Percentiles rank a stretch among this genome's conserved stretches.
Evolutionary conservation across 345 rosid species (phyloP).

Genomic region (Populus simonii): DNA sequence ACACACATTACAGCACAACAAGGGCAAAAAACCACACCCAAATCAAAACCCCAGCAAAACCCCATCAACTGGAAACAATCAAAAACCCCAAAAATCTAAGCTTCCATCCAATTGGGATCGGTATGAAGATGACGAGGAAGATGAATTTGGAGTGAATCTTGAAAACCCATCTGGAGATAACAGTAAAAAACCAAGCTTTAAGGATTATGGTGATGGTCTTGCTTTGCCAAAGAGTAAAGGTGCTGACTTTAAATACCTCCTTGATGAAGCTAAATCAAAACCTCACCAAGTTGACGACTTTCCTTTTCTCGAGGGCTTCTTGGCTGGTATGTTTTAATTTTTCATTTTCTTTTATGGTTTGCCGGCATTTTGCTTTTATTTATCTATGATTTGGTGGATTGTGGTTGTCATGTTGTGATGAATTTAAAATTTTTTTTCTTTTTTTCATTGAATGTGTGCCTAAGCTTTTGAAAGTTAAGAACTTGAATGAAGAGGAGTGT

Average conservation of each 20-base stretch:
- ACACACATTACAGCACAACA: constrained; percentile 64
- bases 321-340: constrained; percentile 44
- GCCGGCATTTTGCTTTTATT: too few relatives aligned
- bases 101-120: constrained; percentile 83
- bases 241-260: constrained; percentile 57
- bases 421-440: too few relatives aligned
- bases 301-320: constrained; percentile 47
- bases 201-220: neutral
- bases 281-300: constrained; percentile 39
- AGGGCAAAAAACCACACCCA: constrained; percentile 39
- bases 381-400: too few relatives aligned
- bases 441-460: neutral
- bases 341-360: too few relatives aligned
- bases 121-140: constrained; percentile 44
- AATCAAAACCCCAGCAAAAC: constrained; percentile 39
- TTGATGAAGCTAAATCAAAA: constrained; percentile 68
- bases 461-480: neutral
- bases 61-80: constrained; percentile 10
- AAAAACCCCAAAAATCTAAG: constrained; percentile 32
- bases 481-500: neutral
- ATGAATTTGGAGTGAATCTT: constrained; percentile 1
- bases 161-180: constrained; percentile 22
- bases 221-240: constrained; percentile 77
- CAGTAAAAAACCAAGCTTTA: neutral
- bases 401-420: too few relatives aligned